Evolutionary conservation across 2,329 filamentous ascomycete species (phyloP), one percentile per base, ranked within the genome.

Genomic region (Fusarium sp.): DNA sequence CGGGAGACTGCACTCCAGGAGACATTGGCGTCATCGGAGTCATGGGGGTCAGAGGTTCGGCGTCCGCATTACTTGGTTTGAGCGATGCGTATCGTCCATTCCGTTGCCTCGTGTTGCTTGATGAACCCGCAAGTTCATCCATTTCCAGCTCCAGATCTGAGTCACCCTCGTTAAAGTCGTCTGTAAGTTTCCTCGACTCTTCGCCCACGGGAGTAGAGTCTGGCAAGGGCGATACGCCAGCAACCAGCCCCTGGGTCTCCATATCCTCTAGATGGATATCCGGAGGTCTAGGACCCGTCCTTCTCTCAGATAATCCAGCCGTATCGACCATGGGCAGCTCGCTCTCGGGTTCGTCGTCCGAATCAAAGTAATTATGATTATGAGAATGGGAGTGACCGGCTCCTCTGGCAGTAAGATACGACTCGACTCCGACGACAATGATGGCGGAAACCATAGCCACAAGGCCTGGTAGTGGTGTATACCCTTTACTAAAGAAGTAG

Each of bases 361-460:
- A 85, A 36, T 88, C 86, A 83, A 88, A 88, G 81, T 86, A 81
- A 12, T 79, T 79, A 64, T 84, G 85, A 35, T 84, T 81, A 72
- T 91, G 90, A 1, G 88, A 87, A 77, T 92, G 88, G 1, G 88
- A 88, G 77, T 91, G 90, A 2, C 89, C 86, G 2, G 90, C 91
- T 49, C 90, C 90, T 64, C 90, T 84, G 3, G 92, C 93, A 0
- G 94, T 95, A 75, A 98, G 92, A 80, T 95, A 94, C 84, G 96
- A 97, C 82, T 98, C 96, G 61, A 98, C 88, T 3, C 91, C 89
- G 8, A 97, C 94, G 4, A 98, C 95, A 5, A 93, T 85, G 67
- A 97, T 87, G n/a, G 94, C 93, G 12, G 93, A 91, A 11, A 91
- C 82, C 93, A 97, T 96, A 64, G 94, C 93, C 55, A 97, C 89